Percentiles rank a stretch among this genome's conserved stretches.
Conservation (phyloP, 306 rosid species). For the Vigna radiata region DNA sequence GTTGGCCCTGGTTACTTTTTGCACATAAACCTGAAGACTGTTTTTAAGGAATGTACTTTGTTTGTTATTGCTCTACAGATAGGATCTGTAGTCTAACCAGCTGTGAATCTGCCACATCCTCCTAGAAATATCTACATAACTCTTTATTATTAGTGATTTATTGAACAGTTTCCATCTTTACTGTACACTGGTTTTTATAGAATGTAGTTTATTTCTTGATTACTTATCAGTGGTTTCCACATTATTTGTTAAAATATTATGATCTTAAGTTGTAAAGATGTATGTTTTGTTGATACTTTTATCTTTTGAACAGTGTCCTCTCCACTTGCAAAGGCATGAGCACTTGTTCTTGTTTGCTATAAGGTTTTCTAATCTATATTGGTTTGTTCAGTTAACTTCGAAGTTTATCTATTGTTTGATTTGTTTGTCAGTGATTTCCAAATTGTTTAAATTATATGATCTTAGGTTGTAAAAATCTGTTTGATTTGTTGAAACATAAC, state of each 20-base stretch:
- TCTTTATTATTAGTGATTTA: neutral
- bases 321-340: neutral
- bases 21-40: neutral
- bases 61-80: neutral
- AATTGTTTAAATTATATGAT: neutral
- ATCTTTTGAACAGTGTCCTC: slow-evolving; percentile 9
- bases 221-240: slow-evolving; percentile 2
- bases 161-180: neutral
- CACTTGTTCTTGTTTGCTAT: neutral
- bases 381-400: neutral
- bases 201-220: neutral
- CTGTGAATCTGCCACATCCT: neutral
- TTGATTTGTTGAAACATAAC: slow-evolving; percentile 24
- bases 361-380: neutral
- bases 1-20: neutral
- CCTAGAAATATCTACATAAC: neutral
- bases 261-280: neutral
- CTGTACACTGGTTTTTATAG: neutral
- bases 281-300: too few relatives aligned
- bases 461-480: slow-evolving; percentile 14
- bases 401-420: neutral
- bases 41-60: neutral
- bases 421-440: slow-evolving; percentile 11
- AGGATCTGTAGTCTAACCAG: neutral
- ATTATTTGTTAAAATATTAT: neutral